Evolutionary conservation across 2,329 filamentous ascomycete genomes (phyloP), one percentile per base, ranked within the genome.

Genomic region (Lachnellula cervina): DNA sequence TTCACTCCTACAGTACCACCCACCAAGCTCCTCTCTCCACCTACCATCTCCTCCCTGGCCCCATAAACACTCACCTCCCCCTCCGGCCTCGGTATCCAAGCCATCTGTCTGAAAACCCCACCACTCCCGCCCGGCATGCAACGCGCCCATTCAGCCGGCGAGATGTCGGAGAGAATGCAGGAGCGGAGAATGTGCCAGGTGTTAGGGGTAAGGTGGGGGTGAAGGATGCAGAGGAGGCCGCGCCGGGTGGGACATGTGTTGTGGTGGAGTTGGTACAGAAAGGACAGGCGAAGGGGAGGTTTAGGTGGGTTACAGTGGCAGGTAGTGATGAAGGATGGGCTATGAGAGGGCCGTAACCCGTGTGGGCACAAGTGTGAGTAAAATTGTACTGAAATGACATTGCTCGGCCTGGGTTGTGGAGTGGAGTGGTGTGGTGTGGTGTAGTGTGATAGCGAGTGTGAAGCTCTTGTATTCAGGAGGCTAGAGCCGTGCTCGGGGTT

Each of bases 31-130:
- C 16, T 40, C 17, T 9, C 37, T 49, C 32, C 25, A 5, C 28
- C 28, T 32, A 32, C 28, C 28, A 23, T 14, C 21, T 40, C 49
- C n/a, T 40, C 28, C 8, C 19, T 38, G 11, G 5, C 34, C 16
- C 40, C 43, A 37, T 40, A 42, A 16, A 53, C n/a, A 19, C 21
- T 17, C 13, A 57, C 54, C n/a, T 23, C 14, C n/a, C 56, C 47
- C 46, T 53, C 52, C 23, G 62, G 63, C 16, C 37, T 54, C 3
- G 62, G 59, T n/a, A 65, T 57, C 63, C 62, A 65, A 3, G 60
- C 58, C 52, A 61, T 58, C 8, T 32, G 5, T 58, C 55, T 21
- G n/a, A 52, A 48, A 49, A 59, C 8, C 32, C 42, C 28, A 32
- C 28, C 28, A 32, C 8, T 32, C 8, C 28, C 28, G 11, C 28